Evolutionary conservation across 2,329 filamentous ascomycete species (phyloP), one percentile per base, ranked within the genome.

Genomic region (Sclerotinia nivalis): DNA sequence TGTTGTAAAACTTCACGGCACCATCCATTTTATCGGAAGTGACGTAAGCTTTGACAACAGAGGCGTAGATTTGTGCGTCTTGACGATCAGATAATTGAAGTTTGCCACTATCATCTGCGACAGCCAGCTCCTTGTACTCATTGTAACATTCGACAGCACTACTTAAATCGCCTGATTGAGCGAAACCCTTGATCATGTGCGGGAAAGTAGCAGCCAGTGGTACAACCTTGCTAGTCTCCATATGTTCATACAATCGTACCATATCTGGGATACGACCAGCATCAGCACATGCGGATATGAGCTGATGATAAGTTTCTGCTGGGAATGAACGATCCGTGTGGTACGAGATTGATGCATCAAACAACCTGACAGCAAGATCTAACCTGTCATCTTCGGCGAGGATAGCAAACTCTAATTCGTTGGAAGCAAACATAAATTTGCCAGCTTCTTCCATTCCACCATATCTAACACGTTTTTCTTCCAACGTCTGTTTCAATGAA

Each of bases 141-240:
- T 96, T 95, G 82, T 97, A 99, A 81, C 93, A 93, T 79, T 97
- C 93, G 9, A 98, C 92, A 28, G 94, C 96, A 75, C 92, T 96
- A 76, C 89, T 85, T 58, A 98, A 83, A 78, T 98, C 93, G 64
- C 93, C 92, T 15, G 87, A 87, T 55, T 87, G 87, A 71, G 93
- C 93, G 78, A 97, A 98, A 0, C 94, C 93, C n/a, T 91, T 89
- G 79, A 99, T 97, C 92, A 99, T 97, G 25, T 90, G 87, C 1
- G 93, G 91, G 81, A 97, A 98, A 66, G 95, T 92, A 59, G 91
- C 88, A 8, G 93, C 90, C 70, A 91, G 89, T 0, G 95, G 93
- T 22, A 88, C 86, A 31, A 93, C 87, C 69, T 89, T 89, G 75
- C 87, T 89, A 49, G 86, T 83, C 80, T 97, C 93, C 93, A 98